phyloP scores from a whole-genome alignment of 2,329 filamentous ascomycete species.

The Claviceps spartinae region DNA sequence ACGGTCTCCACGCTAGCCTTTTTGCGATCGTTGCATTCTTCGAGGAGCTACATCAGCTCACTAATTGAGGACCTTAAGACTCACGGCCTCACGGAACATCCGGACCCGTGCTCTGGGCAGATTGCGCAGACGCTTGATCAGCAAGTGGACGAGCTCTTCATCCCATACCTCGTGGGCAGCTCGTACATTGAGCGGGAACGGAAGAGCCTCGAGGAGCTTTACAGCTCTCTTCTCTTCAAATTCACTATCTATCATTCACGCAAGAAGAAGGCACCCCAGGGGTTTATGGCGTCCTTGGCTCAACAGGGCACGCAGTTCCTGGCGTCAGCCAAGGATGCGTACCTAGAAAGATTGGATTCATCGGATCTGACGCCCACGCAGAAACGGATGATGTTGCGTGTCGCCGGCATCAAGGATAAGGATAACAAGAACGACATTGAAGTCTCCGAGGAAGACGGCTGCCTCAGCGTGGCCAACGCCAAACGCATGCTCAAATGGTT shows the following conservation, averaged over 20 bases:
- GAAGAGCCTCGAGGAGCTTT: conserved; percentile 62
- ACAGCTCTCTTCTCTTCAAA: conserved; percentile 88
- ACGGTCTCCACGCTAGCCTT: conserved; percentile 87
- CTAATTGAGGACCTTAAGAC: conserved; percentile 87
- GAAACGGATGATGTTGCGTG: conserved; percentile 76
- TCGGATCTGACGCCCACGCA: conserved; percentile 80
- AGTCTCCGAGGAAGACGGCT: conserved; percentile 79
- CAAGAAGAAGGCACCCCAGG: conserved; percentile 75
- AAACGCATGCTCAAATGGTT: conserved; percentile 98
- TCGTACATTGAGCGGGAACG: conserved; percentile 58
- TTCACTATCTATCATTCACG: conserved; percentile 90
- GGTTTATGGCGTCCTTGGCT: conserved; percentile 84
- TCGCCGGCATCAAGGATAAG: conserved; percentile 70
- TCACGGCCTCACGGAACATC: conserved; percentile 89
- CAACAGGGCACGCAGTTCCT: conserved; percentile 83
- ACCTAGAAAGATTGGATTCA: conserved; percentile 77
- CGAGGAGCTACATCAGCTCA: conserved; percentile 73
- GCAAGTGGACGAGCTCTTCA: conserved; percentile 64
- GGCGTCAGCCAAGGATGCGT: conserved; percentile 77
- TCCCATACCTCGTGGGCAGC: conserved; percentile 55
- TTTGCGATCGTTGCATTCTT: conserved; percentile 78
- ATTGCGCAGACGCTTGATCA: conserved; percentile 64
- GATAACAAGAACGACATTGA: conserved; percentile 77
- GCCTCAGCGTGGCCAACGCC: conserved; percentile 70
- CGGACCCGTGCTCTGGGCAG: conserved; percentile 77